Evolutionary conservation across 768 basidiomycete species (phyloP), one percentile per base, ranked within the genome.

Genomic region (Boletus subcaerulescens): DNA sequence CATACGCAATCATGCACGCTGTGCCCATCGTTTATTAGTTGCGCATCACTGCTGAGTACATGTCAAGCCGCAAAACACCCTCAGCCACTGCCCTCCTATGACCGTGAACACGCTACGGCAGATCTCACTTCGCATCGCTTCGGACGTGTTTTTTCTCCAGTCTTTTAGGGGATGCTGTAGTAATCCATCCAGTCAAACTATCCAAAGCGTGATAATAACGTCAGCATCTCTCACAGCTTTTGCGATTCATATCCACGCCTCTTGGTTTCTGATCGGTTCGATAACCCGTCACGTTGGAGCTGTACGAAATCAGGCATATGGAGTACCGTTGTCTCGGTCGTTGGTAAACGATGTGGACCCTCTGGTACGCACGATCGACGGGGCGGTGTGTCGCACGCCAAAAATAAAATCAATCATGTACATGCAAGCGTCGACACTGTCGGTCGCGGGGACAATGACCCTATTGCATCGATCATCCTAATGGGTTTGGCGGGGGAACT

Each of bases 1-100:
- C 62, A 61, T 62, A 59, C 61, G n/a, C 57, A 29, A 58, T 54
- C 57, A 36, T 58, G 56, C 44, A 54, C 45, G 52, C 52, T 42
- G 31, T 53, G 39, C 32, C 18, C 43, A 45, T 62, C 36, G 12
- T 56, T 29, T 26, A 50, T 59, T 47, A n/a, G 49, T 35, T 33
- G 42, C n/a, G 42, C 60, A 45, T 40, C 47, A n/a, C 57, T 33
- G 44, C 41, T 39, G 43, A 26, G 43, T 17, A n/a, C 33, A 8
- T 41, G 51, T 20, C 31, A 18, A 43, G 8, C 17, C 33, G 17
- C 43, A 29, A 46, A 42, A 50, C 6, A 40, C 58, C 58, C 53
- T 55, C 44, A 17, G 40, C 36, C 48, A 26, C 29, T 41, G 9
- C 29, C 2, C 17, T 35, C 33, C 4, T 17, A 50, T 13, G 41